Evolutionary conservation across 1,139 yeast species (phyloP).

Genomic region (Neolecta irregularis): DNA sequence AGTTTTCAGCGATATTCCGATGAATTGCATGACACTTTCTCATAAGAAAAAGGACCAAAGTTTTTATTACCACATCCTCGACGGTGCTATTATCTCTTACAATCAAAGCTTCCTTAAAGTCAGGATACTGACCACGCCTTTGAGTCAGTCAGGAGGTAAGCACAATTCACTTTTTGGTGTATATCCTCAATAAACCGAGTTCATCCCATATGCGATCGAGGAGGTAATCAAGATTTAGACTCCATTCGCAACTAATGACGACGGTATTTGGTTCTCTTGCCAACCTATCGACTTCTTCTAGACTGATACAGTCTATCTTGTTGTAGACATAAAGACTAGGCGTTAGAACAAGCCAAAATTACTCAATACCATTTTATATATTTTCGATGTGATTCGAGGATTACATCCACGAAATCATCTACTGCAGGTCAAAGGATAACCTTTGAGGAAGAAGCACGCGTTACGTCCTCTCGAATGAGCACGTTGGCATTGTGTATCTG

Average conservation of each 20-base stretch:
- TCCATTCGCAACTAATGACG: slow-evolving; percentile 83
- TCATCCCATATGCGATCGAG: slow-evolving; percentile 90
- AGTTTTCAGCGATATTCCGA: slow-evolving; percentile 79
- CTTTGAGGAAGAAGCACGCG: too few species aligned
- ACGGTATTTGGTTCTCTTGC: slow-evolving; percentile 87
- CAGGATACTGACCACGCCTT: slow-evolving; percentile 61
- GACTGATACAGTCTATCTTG: slow-evolving; percentile 85
- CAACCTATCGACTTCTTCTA: slow-evolving; percentile 83
- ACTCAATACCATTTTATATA: slow-evolving; percentile 85
- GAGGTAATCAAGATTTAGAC: slow-evolving; percentile 71
- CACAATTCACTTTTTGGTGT: too few species aligned
- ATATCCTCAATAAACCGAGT: slow-evolving; percentile 60
- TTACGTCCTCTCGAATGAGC: slow-evolving; percentile 72
- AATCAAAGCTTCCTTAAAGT: slow-evolving; percentile 79
- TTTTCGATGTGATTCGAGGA: slow-evolving; percentile 69
- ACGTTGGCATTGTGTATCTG: slow-evolving; percentile 90
- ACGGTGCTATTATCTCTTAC: slow-evolving; percentile 64
- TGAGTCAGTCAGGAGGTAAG: too few species aligned
- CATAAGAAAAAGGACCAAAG: too few species aligned
- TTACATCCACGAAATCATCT: slow-evolving; percentile 85
- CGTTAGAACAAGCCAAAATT: too few species aligned
- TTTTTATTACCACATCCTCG: slow-evolving; percentile 39
- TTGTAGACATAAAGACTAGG: slow-evolving; percentile 88
- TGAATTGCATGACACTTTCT: slow-evolving; percentile 78
- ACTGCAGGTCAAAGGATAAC: too few species aligned